Percentiles rank a stretch among this genome's conserved stretches.
phyloP scores from a whole-genome alignment of 495 filamentous ascomycete species.

The Penicillium tannophilum region DNA sequence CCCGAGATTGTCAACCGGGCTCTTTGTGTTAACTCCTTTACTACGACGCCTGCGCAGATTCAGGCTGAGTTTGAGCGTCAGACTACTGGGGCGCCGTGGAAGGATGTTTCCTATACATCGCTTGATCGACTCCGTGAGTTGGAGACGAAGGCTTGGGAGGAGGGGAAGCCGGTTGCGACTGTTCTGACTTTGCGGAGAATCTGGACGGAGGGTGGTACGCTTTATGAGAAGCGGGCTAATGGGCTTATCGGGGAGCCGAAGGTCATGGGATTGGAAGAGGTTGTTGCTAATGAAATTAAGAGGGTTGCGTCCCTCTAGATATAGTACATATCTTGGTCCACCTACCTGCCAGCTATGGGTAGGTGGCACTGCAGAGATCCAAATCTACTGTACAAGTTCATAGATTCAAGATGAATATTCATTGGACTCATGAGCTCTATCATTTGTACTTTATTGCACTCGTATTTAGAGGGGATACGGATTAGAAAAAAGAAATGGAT shows the following conservation, averaged over 20 bases:
- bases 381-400: background rate
- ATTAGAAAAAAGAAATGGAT: slow-evolving; percentile 12
- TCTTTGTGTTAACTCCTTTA: slow-evolving; percentile 72
- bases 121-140: slow-evolving; percentile 51
- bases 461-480: background rate
- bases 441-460: background rate
- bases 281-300: slow-evolving; percentile 33
- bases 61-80: slow-evolving; percentile 67
- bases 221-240: slow-evolving; percentile 70
- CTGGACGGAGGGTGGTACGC: slow-evolving; percentile 70
- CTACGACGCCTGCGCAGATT: slow-evolving; percentile 62
- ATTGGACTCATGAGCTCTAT: background rate
- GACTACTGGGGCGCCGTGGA: slow-evolving; percentile 52
- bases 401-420: background rate
- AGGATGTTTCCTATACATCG: slow-evolving; percentile 55
- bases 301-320: slow-evolving; percentile 20
- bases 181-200: slow-evolving; percentile 62
- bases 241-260: slow-evolving; percentile 50
- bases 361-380: background rate
- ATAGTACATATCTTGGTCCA: background rate
- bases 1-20: slow-evolving; percentile 53
- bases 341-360: background rate
- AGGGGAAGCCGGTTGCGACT: slow-evolving; percentile 55
- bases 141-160: slow-evolving; percentile 59
- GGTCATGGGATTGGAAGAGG: slow-evolving; percentile 50